Percentiles rank a stretch among this genome's conserved stretches.
Evolutionary conservation across 345 rosid species (phyloP).

Genomic region (Eucalyptus victrix): DNA sequence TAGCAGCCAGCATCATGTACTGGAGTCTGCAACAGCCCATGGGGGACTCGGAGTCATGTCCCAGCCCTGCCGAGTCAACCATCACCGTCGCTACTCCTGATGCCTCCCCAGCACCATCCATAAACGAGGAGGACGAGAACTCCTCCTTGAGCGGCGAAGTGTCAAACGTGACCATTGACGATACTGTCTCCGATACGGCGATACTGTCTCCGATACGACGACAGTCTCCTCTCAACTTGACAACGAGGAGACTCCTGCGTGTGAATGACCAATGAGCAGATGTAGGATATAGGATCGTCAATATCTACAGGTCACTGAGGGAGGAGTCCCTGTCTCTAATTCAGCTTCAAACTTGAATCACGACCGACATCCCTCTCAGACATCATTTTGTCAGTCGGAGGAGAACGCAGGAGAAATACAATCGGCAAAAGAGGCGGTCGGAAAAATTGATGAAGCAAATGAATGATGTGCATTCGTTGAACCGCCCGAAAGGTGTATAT

Average conservation of each 20-base stretch:
- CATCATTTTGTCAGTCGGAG: not conserved
- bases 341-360: not conserved
- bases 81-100: constrained; percentile 21
- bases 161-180: constrained; percentile 44
- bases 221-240: constrained; percentile 28
- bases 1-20: constrained; percentile 90
- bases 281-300: not conserved
- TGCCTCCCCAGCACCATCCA: constrained; percentile 60
- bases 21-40: constrained; percentile 52
- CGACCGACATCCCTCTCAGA: not conserved
- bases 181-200: constrained; percentile 55
- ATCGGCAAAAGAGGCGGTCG: not conserved
- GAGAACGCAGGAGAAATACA: not conserved
- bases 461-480: not conserved
- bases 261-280: not conserved
- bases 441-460: not conserved
- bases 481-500: not conserved
- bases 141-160: constrained; percentile 52
- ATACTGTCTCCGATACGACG: constrained; percentile 41
- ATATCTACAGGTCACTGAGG: not conserved
- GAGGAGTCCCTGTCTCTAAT: not conserved
- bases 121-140: constrained; percentile 61
- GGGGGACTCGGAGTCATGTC: constrained; percentile 22
- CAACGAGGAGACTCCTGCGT: constrained; percentile 2
- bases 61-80: constrained; percentile 20